Base-by-base conservation (phyloP, 1,139 yeast genomes). In the Blastobotrys buckinghamii region DNA sequence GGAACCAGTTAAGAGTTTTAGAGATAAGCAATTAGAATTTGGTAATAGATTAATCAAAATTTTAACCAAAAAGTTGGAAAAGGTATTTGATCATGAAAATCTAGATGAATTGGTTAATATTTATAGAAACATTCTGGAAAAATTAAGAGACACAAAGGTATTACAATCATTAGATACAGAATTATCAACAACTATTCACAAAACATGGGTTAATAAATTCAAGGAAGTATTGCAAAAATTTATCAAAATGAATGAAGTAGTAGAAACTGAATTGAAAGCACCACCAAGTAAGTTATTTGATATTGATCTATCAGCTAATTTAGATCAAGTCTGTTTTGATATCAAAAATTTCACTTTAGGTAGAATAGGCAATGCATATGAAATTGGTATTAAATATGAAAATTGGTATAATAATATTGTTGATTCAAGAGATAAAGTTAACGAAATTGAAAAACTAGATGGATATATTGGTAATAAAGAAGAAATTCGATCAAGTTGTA, bases 121-220 rank as follows among this genome's bases (percentile, higher is more conserved):
- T 13, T 59, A 59, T 34, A 46, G 49, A 15, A 45, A 53, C 9
- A 44, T 59, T 10, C 37, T 60, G 22, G 51, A 51, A 10, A 46
- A 56, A 6, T 46, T 57, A 34, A 50, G 58, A n/a, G 59, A 54
- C 15, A 49, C 53, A 34, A 30, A 49, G 10, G 50, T 53, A 6
- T 44, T 58, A 30, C 52, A 57, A 24, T 39, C 50, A 9, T 45
- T 57, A 7, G 43, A 49, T 10, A 16, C 33, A 17, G 26, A 20
- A 53, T 50, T 55, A 45, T 49, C 49, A 27, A 45, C 47, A 1
- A 42, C 42, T 8, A 54, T 60, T 47, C 52, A 54, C n/a, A 35
- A 40, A 5, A 42, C 40, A 6, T 60, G 64, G 64, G 44, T 39
- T 8, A 41, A 32, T 8, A 49, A 56, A 34, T 59, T 59, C 40